Evolutionary conservation across 2,329 filamentous ascomycete species (phyloP), one percentile per base, ranked within the genome.

Genomic region (Aspergillus brunneoviolaceus): DNA sequence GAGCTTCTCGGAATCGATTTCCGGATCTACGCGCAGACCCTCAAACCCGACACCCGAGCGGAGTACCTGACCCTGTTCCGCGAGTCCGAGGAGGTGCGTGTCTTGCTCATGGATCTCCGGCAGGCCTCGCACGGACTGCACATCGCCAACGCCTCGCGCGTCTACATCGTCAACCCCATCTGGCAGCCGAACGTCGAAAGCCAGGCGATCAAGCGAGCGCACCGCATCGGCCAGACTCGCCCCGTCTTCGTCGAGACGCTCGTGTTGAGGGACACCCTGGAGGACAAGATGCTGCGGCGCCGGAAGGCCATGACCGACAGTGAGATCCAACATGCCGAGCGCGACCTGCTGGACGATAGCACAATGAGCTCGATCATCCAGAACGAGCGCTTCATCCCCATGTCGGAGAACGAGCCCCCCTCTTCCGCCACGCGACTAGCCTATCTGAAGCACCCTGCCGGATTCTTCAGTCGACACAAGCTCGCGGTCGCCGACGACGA

Each of bases 101-200:
- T 97, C 0, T 79, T 97, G 2, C 81, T 97, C 1, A 96, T 97
- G 89, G 92, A 96, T 70, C 85, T 97, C n/a, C 86, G 86, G 1
- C 91, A 95, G 71, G 93, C 93, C 31, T 91, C 93, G 0, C 91
- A 93, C 62, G 94, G 94, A 0, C 81, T 98, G 0, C 93, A 97
- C 71, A 87, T 97, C 74, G 88, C 87, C 55, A 87, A 86, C 11
- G 93, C 93, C 1, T 95, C 90, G 4, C 82, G 94, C 2, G 88
- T 98, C 10, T 96, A 92, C 75, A 97, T 98, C 63, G 84, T 96
- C 58, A 94, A 89, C 64, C 93, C 94, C 0, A 91, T 96, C 12
- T 89, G 95, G 72, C 90, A 93, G 55, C 92, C 92, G 0, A 80
- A 90, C 64, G 84, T 96, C 0, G 91, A 96, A 73, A 92, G 90